Evolutionary conservation across 1,284 basidiomycete species (phyloP), one percentile per base, ranked within the genome.

Genomic region (Cutaneotrichosporon cavernicola): DNA sequence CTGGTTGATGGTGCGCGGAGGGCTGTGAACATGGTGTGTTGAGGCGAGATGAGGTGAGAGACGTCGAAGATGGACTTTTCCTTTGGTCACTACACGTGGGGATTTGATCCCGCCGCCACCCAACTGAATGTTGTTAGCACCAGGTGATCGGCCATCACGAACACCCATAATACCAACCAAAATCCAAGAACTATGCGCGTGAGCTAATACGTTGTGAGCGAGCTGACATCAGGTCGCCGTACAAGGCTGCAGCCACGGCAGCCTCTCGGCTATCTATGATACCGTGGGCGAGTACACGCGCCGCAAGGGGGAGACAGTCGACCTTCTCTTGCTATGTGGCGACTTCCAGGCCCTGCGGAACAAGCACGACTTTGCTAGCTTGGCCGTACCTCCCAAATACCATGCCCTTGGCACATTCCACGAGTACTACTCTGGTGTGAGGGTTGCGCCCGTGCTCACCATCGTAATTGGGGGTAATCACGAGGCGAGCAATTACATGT

Each of bases 381-480:
- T 99, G 85, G 89, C 94, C 34, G 92, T 94, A 0, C 96, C 96
- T 0, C 83, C 86, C 63, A 99, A 98, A 80, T 98, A 94, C 81
- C 88, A 88, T 64, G 82, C 85, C 30, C 83, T 99, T 30, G 91
- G 92, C 26, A 88, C 88, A 58, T 97, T 97, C 77, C 83, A 90
- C 80, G 88, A 90, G 87, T 93, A 98, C 78, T 99, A 98, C 76
- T 88, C 87, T 0, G 92, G 93, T 2, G 84, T 89, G 72, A 88
- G 85, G 70, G 82, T 76, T 8, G 96, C 96, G 0, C 94, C 95
- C 0, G 80, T 97, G 7, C 81, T 97, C 73, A 99, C 97, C 0
- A 83, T 99, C 36, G 88, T 98, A 59, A 97, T 99, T 72, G 97
- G 97, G 22, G 97, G 97, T 6, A 99, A 99, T 76, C 96, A 99